These are phyloP conservation scores for Yamadazyma siamensis DNA, from an alignment of 1,139 yeast genomes.

Conservation along the genomic window DNA sequence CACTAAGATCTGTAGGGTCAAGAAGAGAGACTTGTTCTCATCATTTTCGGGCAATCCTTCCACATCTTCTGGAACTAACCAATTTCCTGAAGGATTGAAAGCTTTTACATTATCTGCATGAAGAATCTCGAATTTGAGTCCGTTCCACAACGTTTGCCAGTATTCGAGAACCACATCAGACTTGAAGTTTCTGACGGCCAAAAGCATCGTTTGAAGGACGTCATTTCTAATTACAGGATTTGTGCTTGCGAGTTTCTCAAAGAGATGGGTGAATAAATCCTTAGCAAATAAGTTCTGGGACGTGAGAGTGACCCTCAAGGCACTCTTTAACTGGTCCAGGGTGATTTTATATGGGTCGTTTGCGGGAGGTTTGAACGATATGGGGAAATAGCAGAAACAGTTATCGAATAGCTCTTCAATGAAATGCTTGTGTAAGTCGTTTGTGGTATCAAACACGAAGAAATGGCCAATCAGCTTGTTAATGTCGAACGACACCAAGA, in stretches of 20 bases:
- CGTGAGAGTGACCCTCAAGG: constrained; percentile 58
- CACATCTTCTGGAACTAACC: constrained; percentile 30
- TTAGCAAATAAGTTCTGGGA: constrained; percentile 64
- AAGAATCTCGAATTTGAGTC: constrained; percentile 79
- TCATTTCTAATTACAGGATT: constrained; percentile 77
- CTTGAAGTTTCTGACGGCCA: constrained; percentile 54
- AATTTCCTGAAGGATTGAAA: constrained; percentile 23
- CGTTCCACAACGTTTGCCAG: constrained; percentile 83
- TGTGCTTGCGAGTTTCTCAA: constrained; percentile 84
- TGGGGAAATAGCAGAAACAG: constrained; percentile 93
- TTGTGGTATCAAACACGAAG: constrained; percentile 35
- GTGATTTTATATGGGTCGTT: constrained; percentile 88
- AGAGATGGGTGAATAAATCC: constrained; percentile 71
- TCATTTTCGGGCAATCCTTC: constrained; percentile 30
- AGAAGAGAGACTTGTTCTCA: constrained; percentile 38
- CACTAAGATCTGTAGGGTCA: constrained; percentile 49
- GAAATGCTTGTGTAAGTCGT: constrained; percentile 37
- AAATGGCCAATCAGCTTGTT: constrained; percentile 46
- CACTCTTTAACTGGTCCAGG: constrained; percentile 61
- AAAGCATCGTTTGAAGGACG: constrained; percentile 58
- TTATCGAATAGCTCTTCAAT: constrained; percentile 72
- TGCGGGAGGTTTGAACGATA: constrained; percentile 89
- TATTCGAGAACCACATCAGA: constrained; percentile 44
- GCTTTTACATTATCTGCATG: constrained; percentile 51
- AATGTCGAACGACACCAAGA: constrained; percentile 65